Conservation (phyloP, 805 yeast genomes). For the Candida coquimbonensis region DNA sequence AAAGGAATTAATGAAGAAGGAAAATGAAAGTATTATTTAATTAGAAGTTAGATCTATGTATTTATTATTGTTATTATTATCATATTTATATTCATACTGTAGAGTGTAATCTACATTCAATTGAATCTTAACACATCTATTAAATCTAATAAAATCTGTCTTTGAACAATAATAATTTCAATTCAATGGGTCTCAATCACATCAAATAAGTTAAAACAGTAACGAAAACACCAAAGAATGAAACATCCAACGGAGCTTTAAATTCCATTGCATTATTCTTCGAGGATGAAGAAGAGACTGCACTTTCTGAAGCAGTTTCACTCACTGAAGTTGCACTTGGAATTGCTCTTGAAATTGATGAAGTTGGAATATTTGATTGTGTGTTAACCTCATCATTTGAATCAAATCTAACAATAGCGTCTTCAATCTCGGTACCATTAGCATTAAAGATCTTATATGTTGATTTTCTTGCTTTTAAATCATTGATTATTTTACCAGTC, state of each 20-base stretch:
- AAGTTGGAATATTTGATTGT: conserved; percentile 19
- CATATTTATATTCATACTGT: background rate
- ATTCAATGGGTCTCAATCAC: conserved; percentile 10
- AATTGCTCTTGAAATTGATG: conserved; percentile 10
- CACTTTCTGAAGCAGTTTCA: conserved; percentile 10
- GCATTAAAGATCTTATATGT: conserved; percentile 34
- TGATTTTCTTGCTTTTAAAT: conserved; percentile 29
- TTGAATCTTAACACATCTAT: background rate
- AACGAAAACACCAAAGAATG: conserved; percentile 26
- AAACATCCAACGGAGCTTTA: background rate
- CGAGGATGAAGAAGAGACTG: conserved; percentile 14
- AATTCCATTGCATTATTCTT: conserved; percentile 9
- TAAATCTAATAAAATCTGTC: background rate
- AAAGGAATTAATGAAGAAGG: background rate
- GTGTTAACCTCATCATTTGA: conserved; percentile 31
- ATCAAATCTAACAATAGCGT: conserved; percentile 32
- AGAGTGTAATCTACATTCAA: background rate
- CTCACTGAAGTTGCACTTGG: conserved; percentile 13
- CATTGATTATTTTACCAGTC: conserved; percentile 36
- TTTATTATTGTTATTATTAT: background rate
- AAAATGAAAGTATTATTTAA: too few relatives aligned
- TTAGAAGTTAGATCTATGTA: too few relatives aligned
- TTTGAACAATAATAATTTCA: too few relatives aligned
- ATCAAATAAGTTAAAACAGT: conserved; percentile 35
- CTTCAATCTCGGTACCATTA: conserved; percentile 26